Percentiles rank a stretch among this genome's conserved stretches.
Conservation (phyloP, 192 early-diverging fungal genomes). For the Coemansia pectinata region DNA sequence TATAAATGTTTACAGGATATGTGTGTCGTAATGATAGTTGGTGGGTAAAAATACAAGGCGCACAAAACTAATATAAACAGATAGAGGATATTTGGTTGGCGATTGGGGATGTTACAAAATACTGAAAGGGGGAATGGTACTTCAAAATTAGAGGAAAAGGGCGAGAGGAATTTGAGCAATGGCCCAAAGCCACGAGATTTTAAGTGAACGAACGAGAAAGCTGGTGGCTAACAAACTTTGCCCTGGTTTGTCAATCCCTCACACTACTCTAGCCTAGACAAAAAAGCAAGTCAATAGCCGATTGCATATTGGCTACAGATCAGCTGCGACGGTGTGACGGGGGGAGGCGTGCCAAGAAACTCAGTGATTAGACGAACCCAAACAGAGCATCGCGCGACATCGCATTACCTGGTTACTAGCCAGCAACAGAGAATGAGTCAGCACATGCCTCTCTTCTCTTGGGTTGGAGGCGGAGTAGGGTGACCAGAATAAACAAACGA, state of each 20-base stretch:
- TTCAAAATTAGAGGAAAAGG: not conserved
- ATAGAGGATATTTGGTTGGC: not conserved
- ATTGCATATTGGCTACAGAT: not conserved
- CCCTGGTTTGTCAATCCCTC: conserved; percentile 1
- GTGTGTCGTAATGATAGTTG: not conserved
- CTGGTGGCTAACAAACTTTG: not conserved
- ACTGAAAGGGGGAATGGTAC: not conserved
- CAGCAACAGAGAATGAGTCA: not conserved
- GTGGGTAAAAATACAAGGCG: not conserved
- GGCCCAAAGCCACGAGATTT: not conserved
- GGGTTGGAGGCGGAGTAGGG: not conserved
- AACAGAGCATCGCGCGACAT: not conserved
- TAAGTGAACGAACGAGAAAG: not conserved
- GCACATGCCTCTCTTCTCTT: not conserved
- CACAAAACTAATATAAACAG: not conserved
- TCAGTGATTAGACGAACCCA: not conserved
- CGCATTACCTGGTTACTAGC: not conserved
- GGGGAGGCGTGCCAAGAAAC: not conserved
- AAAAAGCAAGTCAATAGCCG: not conserved
- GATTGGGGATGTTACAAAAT: not conserved
- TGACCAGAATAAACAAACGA: not conserved
- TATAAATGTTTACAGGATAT: not conserved
- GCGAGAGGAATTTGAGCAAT: not conserved
- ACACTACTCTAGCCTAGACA: not conserved
- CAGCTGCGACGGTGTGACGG: not conserved